Conservation (phyloP, 2,329 filamentous ascomycete species). For the Diaporthe destruens region DNA sequence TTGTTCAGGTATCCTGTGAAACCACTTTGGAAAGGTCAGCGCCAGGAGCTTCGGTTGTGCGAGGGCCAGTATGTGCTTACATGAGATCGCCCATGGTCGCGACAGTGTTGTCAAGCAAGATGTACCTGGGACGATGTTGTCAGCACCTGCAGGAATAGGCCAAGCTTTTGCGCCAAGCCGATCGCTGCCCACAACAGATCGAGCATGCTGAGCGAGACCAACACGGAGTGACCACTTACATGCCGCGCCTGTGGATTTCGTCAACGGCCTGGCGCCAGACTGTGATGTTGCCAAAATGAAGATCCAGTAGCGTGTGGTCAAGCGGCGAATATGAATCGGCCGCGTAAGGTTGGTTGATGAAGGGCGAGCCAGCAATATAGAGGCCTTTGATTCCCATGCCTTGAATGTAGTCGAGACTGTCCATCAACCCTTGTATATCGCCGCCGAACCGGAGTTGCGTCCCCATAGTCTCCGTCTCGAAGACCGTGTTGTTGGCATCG, state of each 20-base stretch:
- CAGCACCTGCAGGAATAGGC: constrained; percentile 24
- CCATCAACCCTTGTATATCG: constrained; percentile 68
- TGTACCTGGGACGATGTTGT: constrained; percentile 33
- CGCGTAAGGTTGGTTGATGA: constrained; percentile 75
- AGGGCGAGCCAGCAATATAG: constrained; percentile 72
- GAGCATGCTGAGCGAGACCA: neutral
- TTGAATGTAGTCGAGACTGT: constrained; percentile 73
- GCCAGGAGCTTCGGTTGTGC: constrained; percentile 37
- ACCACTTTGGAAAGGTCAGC: constrained; percentile 53
- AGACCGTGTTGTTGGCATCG: constrained; percentile 70
- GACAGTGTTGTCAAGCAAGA: constrained; percentile 73
- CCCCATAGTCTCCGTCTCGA: constrained; percentile 70
- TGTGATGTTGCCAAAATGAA: constrained; percentile 71
- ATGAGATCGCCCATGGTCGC: constrained; percentile 71
- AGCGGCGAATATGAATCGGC: constrained; percentile 70
- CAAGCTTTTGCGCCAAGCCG: constrained; percentile 27
- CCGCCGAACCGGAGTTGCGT: constrained; percentile 75
- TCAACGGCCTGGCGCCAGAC: constrained; percentile 68
- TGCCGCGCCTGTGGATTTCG: constrained; percentile 70
- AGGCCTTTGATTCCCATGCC: constrained; percentile 74
- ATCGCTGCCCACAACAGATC: neutral
- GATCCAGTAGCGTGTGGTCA: constrained; percentile 73
- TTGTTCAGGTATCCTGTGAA: constrained; percentile 71
- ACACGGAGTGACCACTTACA: constrained; percentile 65
- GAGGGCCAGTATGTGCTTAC: neutral